A percentile compares a stretch with the other conserved stretches of the same genome.
These are phyloP conservation scores for Leishmania amazonensis DNA, from an alignment of 208 protist genomes.

Conservation along the genomic window DNA sequence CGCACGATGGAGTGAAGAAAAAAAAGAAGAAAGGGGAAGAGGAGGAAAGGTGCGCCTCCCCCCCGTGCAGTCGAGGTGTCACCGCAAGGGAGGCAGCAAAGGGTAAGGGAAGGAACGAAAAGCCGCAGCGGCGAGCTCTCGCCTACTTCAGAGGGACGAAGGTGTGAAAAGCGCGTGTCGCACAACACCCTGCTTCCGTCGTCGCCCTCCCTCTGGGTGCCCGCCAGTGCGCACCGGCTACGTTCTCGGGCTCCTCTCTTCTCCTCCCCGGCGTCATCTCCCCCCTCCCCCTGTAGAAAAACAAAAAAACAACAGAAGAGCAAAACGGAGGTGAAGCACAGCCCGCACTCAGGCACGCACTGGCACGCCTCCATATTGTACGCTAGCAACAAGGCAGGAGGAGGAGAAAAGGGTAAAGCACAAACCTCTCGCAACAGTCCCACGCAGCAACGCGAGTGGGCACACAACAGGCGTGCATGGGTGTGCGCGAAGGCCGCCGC, in stretches of 20 bases:
- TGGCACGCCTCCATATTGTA: neutral
- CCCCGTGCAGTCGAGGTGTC: neutral
- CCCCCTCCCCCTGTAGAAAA: neutral
- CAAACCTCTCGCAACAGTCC: neutral
- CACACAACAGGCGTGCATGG: neutral
- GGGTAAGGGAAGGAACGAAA: neutral
- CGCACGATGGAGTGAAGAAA: neutral
- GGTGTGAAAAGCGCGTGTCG: neutral
- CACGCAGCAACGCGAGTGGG: neutral
- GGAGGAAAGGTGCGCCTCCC: neutral
- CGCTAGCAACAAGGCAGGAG: neutral
- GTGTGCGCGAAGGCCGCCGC: neutral
- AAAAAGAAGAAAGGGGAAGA: neutral
- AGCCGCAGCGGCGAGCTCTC: neutral
- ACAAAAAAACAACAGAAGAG: neutral
- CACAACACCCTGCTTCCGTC: neutral
- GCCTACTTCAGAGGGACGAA: neutral
- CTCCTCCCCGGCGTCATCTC: neutral
- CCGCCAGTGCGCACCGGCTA: neutral
- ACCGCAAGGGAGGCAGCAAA: neutral
- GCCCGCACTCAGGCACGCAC: neutral
- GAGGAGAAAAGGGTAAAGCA: neutral
- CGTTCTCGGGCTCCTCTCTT: neutral
- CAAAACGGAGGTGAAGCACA: neutral
- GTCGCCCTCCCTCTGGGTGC: neutral